These are phyloP conservation scores for Sporothrix pseudoabietina DNA, from an alignment of 2,329 filamentous ascomycete genomes.

Conservation along the genomic window DNA sequence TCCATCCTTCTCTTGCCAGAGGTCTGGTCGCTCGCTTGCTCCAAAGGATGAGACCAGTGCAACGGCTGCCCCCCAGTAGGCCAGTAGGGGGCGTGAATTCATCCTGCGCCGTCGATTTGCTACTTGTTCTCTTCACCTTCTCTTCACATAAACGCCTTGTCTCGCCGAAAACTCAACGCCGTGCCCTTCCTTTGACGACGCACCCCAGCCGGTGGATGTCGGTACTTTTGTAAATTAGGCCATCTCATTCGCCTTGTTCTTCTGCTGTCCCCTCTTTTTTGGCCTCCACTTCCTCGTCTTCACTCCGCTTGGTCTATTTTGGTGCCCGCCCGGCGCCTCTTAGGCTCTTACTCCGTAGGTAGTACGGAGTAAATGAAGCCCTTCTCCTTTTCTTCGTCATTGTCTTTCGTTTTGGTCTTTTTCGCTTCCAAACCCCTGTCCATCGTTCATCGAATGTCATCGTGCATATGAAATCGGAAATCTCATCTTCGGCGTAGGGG, in stretches of 20 bases:
- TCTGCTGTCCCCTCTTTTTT: not conserved
- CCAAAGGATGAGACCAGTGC: not conserved
- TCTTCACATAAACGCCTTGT: not conserved
- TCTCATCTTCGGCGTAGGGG: not conserved
- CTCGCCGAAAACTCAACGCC: not conserved
- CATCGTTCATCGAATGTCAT: not conserved
- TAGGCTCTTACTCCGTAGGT: not conserved
- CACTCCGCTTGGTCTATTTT: not conserved
- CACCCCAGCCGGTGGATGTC: not conserved
- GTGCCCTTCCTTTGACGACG: not conserved
- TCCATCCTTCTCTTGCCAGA: not conserved
- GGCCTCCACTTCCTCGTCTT: not conserved
- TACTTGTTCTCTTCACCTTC: not conserved
- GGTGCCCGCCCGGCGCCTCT: not conserved
- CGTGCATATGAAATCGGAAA: not conserved
- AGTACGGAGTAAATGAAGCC: not conserved
- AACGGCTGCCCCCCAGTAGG: not conserved
- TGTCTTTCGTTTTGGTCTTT: not conserved
- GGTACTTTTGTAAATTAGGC: slow-evolving; percentile 22
- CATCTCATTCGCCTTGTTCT: not conserved
- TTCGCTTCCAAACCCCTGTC: not conserved
- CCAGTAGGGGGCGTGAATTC: not conserved
- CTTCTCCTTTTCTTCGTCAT: not conserved
- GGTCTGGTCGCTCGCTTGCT: not conserved
- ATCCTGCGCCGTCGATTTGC: not conserved